Base-by-base conservation (phyloP, 306 rosid species). In the Neltuma alba region DNA sequence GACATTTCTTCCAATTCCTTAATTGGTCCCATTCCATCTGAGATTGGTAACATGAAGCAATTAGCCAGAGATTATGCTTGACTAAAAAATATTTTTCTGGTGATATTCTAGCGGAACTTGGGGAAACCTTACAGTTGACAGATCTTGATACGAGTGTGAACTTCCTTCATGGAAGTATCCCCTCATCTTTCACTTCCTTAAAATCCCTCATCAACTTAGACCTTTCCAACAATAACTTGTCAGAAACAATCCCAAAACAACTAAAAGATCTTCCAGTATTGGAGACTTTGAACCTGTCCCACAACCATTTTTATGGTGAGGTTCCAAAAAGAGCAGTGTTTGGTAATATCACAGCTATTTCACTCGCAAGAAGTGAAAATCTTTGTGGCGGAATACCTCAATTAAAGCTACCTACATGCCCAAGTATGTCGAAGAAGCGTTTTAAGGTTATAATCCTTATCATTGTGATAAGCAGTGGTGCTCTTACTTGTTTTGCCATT, bases 161-260 rank as follows among this genome's bases (percentile, higher is more conserved):
- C 76, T 37, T 69, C 54, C 76, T 81, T 25, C 7, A 2, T 11
- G 85, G 81, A 70, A 81, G 31, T 25, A 76, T 81, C 37, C 81
- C 77, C 3, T 34, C 38, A 0, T 76, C 65, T 23, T 60, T 81
- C 12, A 68, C 42, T 33, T 67, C 83, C 45, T 76, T 78, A 12
- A 37, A 5, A 15, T 63, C 79, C 76, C 60, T 85, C 42, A 38
- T 13, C 54, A 47, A 47, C 54, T 47, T 47, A 47, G 54, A 47
- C n/a, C n/a, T n/a, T n/a, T n/a, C n/a, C n/a, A n/a, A n/a, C n/a
- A n/a, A n/a, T n/a, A n/a, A n/a, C n/a, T n/a, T n/a, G n/a, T n/a
- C n/a, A 45, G 20, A 20, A 1, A 45, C 50, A 45, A 45, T 45
- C 18, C 20, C 20, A 3, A 0, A 3, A 3, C 20, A 45, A 45